Evolutionary conservation across 352 stramenopile genomes (phyloP), one percentile per base, ranked within the genome.

Genomic region (Globisporangium nunn): DNA sequence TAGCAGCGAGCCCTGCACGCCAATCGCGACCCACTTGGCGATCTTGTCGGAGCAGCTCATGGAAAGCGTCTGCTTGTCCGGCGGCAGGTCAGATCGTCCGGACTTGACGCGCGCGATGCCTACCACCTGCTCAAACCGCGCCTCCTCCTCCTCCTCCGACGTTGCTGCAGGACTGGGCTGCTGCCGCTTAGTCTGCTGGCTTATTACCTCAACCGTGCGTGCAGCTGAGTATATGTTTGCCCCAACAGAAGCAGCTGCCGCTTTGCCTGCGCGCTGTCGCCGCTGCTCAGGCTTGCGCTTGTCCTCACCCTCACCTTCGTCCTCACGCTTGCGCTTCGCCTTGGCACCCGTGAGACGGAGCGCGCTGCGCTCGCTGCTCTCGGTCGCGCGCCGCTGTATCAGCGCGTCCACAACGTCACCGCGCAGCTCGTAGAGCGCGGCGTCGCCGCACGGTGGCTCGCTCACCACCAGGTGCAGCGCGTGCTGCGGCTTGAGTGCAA

Each of bases 11-110:
- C 93, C 91, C 53, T 97, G 88, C 10, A 97, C 58, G 8, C 93
- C 93, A 5, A 89, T 29, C 8, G 75, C 59, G 37, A 72, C 77
- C 93, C 93, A 98, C 66, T 82, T 81, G 39, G 87, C 78, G 50
- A 98, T 47, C 72, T 98, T 98, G 64, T 98, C 91, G 10, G 84
- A 96, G 67, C 93, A 98, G 45, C 90, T 97, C 87, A 98, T 96
- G 3, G 83, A 96, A 41, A 86, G 67, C 52, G 87, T 96, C 68
- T 92, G 85, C 50, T 95, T 88, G 54, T 90, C 73, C 18, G 57
- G 31, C 10, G 88, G 81, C 18, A 98, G 68, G 67, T 98, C 95
- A 0, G 93, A 98, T 37, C 93, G 78, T 49, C 91, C 93, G 6
- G 91, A 95, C 59, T 98, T 98, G 45, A 91, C 75, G 18, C 93